A percentile compares a stretch with the other conserved stretches of the same genome.
phyloP scores from a whole-genome alignment of 23 red algal species.

The Gracilaria vermiculophylla region DNA sequence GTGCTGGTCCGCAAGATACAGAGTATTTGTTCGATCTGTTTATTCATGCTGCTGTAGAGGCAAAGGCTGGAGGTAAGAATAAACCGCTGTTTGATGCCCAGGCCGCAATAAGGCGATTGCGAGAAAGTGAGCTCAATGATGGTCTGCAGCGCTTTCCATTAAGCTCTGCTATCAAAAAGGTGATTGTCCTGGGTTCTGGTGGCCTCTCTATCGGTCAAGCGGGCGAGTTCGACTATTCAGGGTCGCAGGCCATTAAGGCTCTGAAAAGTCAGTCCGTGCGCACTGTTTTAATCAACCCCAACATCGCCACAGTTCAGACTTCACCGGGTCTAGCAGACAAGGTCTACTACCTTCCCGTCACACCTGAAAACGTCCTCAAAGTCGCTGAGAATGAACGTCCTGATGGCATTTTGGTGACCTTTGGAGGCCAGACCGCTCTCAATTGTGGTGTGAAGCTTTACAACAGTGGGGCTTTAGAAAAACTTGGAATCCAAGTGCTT shows the following conservation, averaged over 20 bases:
- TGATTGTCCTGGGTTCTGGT: conserved; percentile 92
- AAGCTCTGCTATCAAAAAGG: conserved; percentile 43
- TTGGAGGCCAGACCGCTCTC: conserved; percentile 97
- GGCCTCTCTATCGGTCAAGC: conserved; percentile 96
- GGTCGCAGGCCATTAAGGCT: conserved; percentile 95
- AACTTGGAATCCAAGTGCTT: conserved; percentile 76
- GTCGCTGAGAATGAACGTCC: conserved; percentile 91
- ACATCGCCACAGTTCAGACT: conserved; percentile 98
- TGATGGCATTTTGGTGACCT: conserved; percentile 90
- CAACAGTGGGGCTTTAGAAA: conserved; percentile 67
- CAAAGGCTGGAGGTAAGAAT: background rate
- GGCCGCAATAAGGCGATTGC: conserved; percentile 7
- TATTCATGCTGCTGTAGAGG: conserved; percentile 26
- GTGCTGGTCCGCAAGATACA: conserved; percentile 93
- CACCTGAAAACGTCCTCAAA: conserved; percentile 88
- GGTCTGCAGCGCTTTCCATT: conserved; percentile 2
- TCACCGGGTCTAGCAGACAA: conserved; percentile 95
- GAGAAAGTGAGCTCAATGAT: conserved; percentile 22
- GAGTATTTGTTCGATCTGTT: conserved; percentile 95
- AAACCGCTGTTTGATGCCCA: conserved; percentile 38
- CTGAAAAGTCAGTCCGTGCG: conserved; percentile 83
- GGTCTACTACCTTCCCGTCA: conserved; percentile 97
- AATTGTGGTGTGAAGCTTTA: conserved; percentile 94
- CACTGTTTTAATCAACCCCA: conserved; percentile 96
- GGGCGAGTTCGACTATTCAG: conserved; percentile 98